These are phyloP conservation scores for Melampsora abietis-canadensis DNA, from an alignment of 1,284 basidiomycete genomes.

Conservation along the genomic window DNA sequence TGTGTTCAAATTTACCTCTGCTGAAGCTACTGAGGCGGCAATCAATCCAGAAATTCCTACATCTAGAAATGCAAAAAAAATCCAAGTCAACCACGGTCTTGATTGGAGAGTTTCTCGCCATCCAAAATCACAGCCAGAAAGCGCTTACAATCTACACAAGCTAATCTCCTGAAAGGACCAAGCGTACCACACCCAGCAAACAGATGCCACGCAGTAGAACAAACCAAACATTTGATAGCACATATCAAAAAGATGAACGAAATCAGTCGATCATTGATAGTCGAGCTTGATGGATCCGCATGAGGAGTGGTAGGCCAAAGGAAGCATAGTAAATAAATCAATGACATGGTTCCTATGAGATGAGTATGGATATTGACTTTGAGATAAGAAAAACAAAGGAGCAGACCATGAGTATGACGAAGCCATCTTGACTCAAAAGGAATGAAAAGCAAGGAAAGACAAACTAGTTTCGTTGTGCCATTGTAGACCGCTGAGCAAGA, in stretches of 20 bases:
- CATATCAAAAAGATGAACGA: constrained; percentile 32
- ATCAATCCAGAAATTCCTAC: constrained; percentile 37
- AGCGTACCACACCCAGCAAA: constrained; percentile 37
- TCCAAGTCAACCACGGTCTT: too few relatives aligned
- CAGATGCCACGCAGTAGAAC: constrained; percentile 41
- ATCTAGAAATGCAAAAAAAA: neutral
- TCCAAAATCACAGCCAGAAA: too few relatives aligned
- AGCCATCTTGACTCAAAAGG: neutral
- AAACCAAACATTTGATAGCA: constrained; percentile 40
- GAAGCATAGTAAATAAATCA: constrained; percentile 37
- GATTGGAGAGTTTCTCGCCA: too few relatives aligned
- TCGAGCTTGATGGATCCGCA: constrained; percentile 20
- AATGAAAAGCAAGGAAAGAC: neutral
- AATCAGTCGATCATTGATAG: constrained; percentile 17
- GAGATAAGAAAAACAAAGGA: neutral
- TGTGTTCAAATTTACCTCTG: constrained; percentile 15
- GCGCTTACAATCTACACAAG: constrained; percentile 37
- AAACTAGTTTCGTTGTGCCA: constrained; percentile 41
- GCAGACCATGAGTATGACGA: neutral
- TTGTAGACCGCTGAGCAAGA: constrained; percentile 33
- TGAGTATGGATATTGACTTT: constrained; percentile 43
- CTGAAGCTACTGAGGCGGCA: constrained; percentile 33
- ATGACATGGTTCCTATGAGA: constrained; percentile 25
- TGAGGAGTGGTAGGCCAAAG: constrained; percentile 38
- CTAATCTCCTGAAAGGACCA: constrained; percentile 36